phyloP scores from a whole-genome alignment of 306 rosid genomes.

The Pachyrhizus erosus region DNA sequence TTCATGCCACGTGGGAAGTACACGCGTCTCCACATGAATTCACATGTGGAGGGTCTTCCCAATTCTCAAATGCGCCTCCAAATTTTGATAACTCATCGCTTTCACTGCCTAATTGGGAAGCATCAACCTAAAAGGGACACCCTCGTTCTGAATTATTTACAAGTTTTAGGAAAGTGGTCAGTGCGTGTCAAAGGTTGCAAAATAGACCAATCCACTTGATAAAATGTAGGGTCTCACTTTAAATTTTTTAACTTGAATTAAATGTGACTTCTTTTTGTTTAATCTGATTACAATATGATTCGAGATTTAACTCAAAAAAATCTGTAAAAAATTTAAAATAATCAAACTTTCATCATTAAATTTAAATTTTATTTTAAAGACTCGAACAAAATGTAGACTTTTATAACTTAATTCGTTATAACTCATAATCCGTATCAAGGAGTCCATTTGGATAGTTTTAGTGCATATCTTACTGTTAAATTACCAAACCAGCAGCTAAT shows the following conservation, averaged over 20 bases:
- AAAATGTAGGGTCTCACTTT: neutral
- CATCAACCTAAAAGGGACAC: conserved; percentile 25
- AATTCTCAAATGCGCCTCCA: neutral
- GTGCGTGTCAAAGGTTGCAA: neutral
- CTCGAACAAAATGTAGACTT: too few species aligned
- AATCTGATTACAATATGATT: neutral
- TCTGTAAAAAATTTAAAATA: too few species aligned
- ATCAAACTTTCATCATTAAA: neutral
- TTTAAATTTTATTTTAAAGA: too few species aligned
- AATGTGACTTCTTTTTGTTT: neutral
- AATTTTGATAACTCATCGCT: conserved; percentile 18
- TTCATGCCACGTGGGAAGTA: conserved; percentile 46
- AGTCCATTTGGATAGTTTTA: neutral
- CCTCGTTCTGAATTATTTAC: neutral
- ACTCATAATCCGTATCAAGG: too few species aligned
- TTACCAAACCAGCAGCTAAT: neutral
- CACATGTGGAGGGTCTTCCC: conserved; percentile 38
- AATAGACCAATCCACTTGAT: neutral
- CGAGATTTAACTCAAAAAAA: neutral
- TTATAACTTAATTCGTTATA: neutral
- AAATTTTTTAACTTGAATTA: neutral
- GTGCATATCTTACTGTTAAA: neutral
- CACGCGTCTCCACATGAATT: conserved; percentile 51
- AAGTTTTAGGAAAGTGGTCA: neutral
- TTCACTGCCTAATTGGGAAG: conserved; percentile 3